These are phyloP conservation scores for Leucoagaricus sp. DNA, from an alignment of 1,284 basidiomycete species.

Conservation along the genomic window DNA sequence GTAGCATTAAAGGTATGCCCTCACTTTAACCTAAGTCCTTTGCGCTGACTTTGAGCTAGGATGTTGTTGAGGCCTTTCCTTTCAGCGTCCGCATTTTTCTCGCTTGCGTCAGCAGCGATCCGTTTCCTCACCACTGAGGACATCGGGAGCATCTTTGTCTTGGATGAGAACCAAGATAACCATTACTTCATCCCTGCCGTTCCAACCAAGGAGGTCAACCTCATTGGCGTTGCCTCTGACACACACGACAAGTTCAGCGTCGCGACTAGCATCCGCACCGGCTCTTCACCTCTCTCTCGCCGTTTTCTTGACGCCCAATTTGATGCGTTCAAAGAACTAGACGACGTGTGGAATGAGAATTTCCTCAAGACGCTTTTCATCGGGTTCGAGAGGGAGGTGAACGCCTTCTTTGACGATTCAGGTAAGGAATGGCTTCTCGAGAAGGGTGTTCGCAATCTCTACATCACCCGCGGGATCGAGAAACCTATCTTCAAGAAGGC, in stretches of 20 bases:
- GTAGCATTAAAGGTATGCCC: background rate
- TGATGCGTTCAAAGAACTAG: conserved; percentile 22
- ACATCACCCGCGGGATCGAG: conserved; percentile 24
- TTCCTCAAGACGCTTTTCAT: conserved; percentile 31
- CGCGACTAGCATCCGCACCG: conserved; percentile 27
- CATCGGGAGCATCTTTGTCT: conserved; percentile 24
- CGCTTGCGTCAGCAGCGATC: conserved; percentile 18
- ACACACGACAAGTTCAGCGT: conserved; percentile 13
- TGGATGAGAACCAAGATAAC: conserved; percentile 16
- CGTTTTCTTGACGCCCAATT: conserved; percentile 26
- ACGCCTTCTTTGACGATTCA: conserved; percentile 24
- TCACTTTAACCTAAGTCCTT: background rate
- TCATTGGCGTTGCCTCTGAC: conserved; percentile 4
- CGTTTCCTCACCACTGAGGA: conserved; percentile 21
- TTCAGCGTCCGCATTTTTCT: conserved; percentile 7
- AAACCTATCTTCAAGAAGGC: conserved; percentile 15
- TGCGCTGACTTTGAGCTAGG: conserved; percentile 1
- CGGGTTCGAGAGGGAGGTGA: conserved; percentile 23
- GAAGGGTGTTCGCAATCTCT: conserved; percentile 23
- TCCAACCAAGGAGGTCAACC: conserved; percentile 17
- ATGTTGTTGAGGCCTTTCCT: conserved; percentile 9
- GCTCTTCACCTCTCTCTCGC: conserved; percentile 25
- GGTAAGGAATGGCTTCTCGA: conserved; percentile 27
- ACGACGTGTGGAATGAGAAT: conserved; percentile 33
- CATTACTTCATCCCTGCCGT: conserved; percentile 18